Evolutionary conservation across 371 early-diverging fungal species (phyloP), one percentile per base, ranked within the genome.

Genomic region (Apophysomyces variabilis): DNA sequence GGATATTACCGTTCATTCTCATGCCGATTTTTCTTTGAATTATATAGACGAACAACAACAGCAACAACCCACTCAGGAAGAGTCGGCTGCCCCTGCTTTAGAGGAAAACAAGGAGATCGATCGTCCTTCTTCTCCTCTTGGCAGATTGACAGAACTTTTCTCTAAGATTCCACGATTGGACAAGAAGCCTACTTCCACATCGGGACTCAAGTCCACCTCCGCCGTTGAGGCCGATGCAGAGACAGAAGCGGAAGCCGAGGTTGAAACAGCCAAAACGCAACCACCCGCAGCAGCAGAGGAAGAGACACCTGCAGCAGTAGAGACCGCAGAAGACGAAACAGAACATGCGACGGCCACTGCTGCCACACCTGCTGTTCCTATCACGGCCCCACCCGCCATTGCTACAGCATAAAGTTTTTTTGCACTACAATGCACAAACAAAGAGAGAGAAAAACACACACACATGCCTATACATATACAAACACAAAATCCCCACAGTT

Each of bases 21-120:
- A 26, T 26, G 32, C 32, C 1, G 3, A 5, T 11, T 41, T 41
- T 41, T 13, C 5, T 4, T 21, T 21, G 21, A 21, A 7, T 21
- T 11, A 7, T 21, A 2, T 21, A 50, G 54, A 50, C 5, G 54
- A 5, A 50, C 54, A 50, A 26, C 21, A 5, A 26, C 32, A 26
- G 3, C 32, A 26, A 26, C 54, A 50, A 26, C 21, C 54, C 11
- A 18, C 3, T 7, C 16, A 21, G 16, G 54, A 50, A 21, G 54
- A 50, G 0, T 9, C 54, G 1, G 54, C 21, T 21, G 18, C 54
- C 54, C 54, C 54, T 50, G 9, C 6, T 21, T 50, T 35, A 35
- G 54, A 50, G 54, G 54, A 50, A 50, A 50, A 26, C 54, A 50
- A 21, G 54, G 54, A 50, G 54, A 9, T 11, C n/a, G 54, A 50